These are phyloP conservation scores for Acer campestre DNA, from an alignment of 345 rosid species.

Conservation along the genomic window DNA sequence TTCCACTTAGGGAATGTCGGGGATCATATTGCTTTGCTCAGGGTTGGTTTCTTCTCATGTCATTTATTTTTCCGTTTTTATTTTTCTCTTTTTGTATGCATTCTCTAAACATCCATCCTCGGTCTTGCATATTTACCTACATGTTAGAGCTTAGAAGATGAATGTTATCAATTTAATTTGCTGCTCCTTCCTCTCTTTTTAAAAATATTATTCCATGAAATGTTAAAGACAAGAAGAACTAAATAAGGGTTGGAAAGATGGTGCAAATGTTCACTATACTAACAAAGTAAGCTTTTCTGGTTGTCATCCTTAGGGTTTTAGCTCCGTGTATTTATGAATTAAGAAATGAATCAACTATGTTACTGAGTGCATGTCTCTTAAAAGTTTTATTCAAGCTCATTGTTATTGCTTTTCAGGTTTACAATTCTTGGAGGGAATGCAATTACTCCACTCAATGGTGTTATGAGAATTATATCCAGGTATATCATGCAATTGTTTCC, in stretches of 20 bases:
- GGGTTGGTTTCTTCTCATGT: conserved; percentile 49
- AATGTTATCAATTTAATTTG: conserved; percentile 7
- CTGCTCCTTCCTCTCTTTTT: neutral
- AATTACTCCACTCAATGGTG: conserved; percentile 98
- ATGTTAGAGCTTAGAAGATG: neutral
- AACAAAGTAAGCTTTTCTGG: neutral
- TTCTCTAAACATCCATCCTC: neutral
- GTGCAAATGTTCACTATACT: neutral
- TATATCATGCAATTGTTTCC: conserved; percentile 9
- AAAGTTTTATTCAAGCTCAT: conserved; percentile 14
- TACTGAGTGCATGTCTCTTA: neutral
- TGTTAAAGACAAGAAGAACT: neutral
- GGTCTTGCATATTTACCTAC: neutral
- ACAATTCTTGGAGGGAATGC: conserved; percentile 93
- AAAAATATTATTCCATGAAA: neutral
- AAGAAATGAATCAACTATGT: neutral
- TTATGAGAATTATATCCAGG: conserved; percentile 98
- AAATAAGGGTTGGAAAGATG: neutral
- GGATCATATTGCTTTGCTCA: conserved; percentile 87
- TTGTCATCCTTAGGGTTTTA: conserved; percentile 5
- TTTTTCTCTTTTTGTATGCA: neutral
- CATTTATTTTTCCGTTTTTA: neutral
- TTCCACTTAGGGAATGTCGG: conserved; percentile 93
- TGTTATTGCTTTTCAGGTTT: conserved; percentile 57
- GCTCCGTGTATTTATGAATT: conserved; percentile 2